Evolutionary conservation across 306 rosid genomes (phyloP), one percentile per base, ranked within the genome.

Genomic region (Castanea mollissima): DNA sequence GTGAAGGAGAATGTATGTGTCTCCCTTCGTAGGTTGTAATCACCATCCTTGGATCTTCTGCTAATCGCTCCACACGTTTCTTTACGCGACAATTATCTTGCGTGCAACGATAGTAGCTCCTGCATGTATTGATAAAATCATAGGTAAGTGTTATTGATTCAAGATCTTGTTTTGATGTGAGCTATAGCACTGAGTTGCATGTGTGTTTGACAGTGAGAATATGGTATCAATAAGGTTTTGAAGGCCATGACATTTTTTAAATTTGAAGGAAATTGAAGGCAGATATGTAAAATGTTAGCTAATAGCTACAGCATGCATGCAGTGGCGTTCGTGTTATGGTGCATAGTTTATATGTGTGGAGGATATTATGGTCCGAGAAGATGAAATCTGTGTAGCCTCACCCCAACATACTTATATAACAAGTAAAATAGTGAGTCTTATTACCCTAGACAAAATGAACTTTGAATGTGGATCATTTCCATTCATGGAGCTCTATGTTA

Each of bases 31-130:
- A 96, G 1, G 98, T 96, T 5, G 99, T 96, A 64, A 96, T 96
- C 80, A 96, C 99, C 99, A 96, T 96, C 85, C 99, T 93, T 35
- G 99, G 99, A 83, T 96, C 99, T 64, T 96, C 99, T 0, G 90
- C 97, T 65, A 96, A 86, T 1, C 99, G 83, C 80, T 96, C 99
- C 76, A 96, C 98, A 0, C 99, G 85, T 78, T 96, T 96, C 90
- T 96, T 96, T 16, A 96, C 99, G 0, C 97, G 89, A 83, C 99
- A 96, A 73, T 88, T 91, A 21, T 93, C 99, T 81, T 90, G 90
- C 16, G 98, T 96, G 81, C 99, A 96, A 54, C 99, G 96, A 38
- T 96, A 96, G 55, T 96, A 96, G 84, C 99, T 96, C 84, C 99
- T 96, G 64, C 88, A 74, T 18, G 9, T 19, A 35, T 7, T 9